Evolutionary conservation across 164 flowering plant species (phyloP).

Genomic region (Tetrastigma voinierianum): DNA sequence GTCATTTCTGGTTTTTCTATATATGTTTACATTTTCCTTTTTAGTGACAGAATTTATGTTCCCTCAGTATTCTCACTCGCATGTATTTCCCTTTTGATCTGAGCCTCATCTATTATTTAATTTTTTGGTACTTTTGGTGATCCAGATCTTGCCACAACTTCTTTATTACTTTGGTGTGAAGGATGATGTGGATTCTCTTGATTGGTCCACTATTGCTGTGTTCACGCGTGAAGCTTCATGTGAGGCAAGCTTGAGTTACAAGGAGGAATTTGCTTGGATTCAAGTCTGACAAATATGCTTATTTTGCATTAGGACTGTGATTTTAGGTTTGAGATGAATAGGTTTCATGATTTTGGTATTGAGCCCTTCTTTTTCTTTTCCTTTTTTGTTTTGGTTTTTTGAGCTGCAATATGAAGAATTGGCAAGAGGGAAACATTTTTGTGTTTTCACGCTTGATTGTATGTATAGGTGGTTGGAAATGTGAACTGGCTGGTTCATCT

Average conservation of each 20-base stretch:
- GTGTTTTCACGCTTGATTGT: no score
- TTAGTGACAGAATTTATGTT: not conserved
- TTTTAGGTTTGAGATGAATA: no score
- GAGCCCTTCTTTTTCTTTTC: no score
- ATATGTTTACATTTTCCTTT: not conserved
- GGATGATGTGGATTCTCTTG: slow-evolving; percentile 74
- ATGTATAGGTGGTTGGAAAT: no score
- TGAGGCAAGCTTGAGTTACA: slow-evolving; percentile 50
- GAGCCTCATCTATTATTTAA: not conserved
- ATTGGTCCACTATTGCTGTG: slow-evolving; percentile 80
- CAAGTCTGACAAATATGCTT: slow-evolving; percentile 32
- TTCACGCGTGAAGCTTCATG: slow-evolving; percentile 80
- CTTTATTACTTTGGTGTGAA: slow-evolving; percentile 77
- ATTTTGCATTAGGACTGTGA: no score
- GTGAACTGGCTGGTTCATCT: no score
- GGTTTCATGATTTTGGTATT: no score
- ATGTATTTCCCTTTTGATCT: no score
- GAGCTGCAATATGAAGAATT: no score
- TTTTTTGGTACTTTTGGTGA: not conserved
- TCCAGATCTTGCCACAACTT: slow-evolving; percentile 80
- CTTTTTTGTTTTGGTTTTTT: no score
- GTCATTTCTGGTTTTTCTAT: no score
- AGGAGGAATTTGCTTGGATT: slow-evolving; percentile 87
- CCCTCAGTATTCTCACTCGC: not conserved
- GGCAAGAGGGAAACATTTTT: no score